A percentile compares a stretch with the other conserved stretches of the same genome.
Conservation (phyloP, 2,329 filamentous ascomycete genomes). For the Ophiocordyceps camponoti-rufipedis region DNA sequence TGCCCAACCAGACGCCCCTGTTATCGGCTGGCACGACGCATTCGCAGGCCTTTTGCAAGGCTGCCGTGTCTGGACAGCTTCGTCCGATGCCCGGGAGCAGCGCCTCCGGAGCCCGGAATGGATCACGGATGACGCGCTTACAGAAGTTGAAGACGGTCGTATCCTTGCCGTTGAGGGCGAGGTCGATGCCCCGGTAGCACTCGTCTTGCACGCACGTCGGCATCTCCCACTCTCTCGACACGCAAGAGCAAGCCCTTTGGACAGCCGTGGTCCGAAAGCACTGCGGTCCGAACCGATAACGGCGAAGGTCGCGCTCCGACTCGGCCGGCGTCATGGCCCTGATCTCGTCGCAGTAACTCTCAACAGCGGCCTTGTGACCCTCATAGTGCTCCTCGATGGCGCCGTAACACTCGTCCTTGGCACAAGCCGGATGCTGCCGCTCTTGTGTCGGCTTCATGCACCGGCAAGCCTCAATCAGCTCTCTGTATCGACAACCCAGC, state of each 20-base stretch:
- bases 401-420: background rate
- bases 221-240: background rate
- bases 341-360: background rate
- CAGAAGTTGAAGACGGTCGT: background rate
- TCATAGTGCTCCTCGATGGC: background rate
- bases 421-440: background rate
- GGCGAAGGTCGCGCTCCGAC: background rate
- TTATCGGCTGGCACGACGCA: background rate
- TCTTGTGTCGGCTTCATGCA: background rate
- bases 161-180: background rate
- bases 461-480: background rate
- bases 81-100: background rate
- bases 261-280: background rate
- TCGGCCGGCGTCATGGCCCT: background rate
- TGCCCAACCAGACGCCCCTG: background rate
- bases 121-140: background rate
- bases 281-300: background rate
- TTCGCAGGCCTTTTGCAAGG: background rate
- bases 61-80: background rate
- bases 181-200: background rate
- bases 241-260: background rate
- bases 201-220: background rate
- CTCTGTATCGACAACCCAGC: background rate
- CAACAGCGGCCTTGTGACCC: background rate
- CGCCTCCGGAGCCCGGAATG: background rate